Conservation (phyloP, 1,284 basidiomycete genomes). For the Austropuccinia psidii region DNA sequence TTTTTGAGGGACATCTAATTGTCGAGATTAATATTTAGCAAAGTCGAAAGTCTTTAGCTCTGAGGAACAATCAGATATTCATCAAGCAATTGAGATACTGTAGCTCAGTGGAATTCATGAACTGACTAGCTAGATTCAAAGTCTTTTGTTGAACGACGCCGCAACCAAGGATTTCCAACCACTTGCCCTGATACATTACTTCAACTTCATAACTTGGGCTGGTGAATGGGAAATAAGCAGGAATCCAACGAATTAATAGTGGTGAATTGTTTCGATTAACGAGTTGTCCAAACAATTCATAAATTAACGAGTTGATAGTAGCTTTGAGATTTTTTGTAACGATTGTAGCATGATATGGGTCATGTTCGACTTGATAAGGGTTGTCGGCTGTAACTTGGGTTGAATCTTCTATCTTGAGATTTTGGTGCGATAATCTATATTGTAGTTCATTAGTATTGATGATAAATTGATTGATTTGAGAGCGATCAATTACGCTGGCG, state of each 20-base stretch:
- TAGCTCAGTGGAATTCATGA: not conserved
- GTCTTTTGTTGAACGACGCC: conserved; percentile 88
- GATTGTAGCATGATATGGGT: conserved; percentile 53
- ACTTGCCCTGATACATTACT: conserved; percentile 86
- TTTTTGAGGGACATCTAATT: conserved; percentile 65
- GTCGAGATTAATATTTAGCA: not conserved
- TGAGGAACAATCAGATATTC: too few species aligned
- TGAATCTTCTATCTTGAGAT: conserved; percentile 65
- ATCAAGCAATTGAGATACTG: not conserved
- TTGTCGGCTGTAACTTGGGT: conserved; percentile 60
- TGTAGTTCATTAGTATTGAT: conserved; percentile 51
- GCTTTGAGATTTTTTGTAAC: conserved; percentile 81
- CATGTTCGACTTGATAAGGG: conserved; percentile 70
- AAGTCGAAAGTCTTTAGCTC: too few species aligned
- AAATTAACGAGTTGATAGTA: conserved; percentile 77
- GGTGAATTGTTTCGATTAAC: conserved; percentile 55
- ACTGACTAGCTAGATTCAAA: conserved; percentile 72
- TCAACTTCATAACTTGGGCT: conserved; percentile 96
- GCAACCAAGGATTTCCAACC: conserved; percentile 92
- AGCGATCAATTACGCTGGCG: conserved; percentile 63
- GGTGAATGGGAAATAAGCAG: conserved; percentile 96
- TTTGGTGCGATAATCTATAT: conserved; percentile 3
- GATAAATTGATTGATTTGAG: conserved; percentile 45
- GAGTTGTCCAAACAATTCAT: conserved; percentile 61
- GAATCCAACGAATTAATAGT: conserved; percentile 87